These are phyloP conservation scores for Colletotrichum sp. DNA, from an alignment of 2,329 filamentous ascomycete species.

Conservation along the genomic window DNA sequence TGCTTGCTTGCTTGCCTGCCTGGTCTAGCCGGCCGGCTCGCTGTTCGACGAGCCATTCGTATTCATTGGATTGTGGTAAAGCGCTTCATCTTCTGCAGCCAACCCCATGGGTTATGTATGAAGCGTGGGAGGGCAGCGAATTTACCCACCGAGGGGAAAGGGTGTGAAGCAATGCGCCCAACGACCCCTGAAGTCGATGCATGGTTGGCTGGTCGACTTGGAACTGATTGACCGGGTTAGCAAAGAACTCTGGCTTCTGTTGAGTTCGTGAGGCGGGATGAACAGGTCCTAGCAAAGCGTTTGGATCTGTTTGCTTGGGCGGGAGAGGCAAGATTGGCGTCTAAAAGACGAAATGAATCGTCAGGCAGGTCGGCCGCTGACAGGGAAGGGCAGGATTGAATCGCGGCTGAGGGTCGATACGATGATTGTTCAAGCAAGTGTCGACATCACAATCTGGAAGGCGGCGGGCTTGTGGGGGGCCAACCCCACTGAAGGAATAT, in stretches of 20 bases:
- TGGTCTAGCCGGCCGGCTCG: background rate
- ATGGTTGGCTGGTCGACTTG: slow-evolving; percentile 14
- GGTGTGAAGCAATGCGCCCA: slow-evolving; percentile 7
- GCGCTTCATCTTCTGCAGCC: background rate
- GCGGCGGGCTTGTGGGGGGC: background rate
- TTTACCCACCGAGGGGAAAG: background rate
- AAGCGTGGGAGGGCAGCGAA: background rate
- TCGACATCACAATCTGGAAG: slow-evolving; percentile 7
- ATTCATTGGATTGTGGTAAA: background rate
- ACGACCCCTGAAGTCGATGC: background rate
- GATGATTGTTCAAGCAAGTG: background rate
- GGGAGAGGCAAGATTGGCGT: background rate
- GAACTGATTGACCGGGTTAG: background rate
- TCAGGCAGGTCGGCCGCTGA: background rate
- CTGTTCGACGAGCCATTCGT: background rate
- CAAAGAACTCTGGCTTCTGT: background rate
- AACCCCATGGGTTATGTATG: background rate
- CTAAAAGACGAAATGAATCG: background rate
- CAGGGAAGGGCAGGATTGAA: background rate
- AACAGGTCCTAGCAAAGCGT: background rate
- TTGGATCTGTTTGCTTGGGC: background rate
- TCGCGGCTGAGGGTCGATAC: background rate
- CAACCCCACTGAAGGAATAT: background rate
- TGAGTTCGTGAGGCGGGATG: background rate
- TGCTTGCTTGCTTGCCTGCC: background rate